phyloP scores from a whole-genome alignment of 116 monocot species.

The Iris pallida region DNA sequence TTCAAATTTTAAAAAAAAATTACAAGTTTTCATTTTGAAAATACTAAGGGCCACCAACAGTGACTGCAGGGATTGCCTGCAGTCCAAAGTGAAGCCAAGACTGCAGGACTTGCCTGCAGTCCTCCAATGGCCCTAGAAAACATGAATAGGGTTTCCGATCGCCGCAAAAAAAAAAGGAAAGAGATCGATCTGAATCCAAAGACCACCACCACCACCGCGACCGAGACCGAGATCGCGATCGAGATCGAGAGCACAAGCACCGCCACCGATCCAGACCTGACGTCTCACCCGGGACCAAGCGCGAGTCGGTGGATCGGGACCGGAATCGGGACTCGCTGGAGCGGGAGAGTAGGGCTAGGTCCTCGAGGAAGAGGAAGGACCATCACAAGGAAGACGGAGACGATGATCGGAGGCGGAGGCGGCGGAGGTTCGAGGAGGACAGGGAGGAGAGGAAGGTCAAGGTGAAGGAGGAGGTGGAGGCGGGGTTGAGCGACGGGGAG shows the following conservation, averaged over 20 bases:
- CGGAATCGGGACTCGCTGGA: neutral
- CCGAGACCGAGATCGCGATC: neutral
- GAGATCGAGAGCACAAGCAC: neutral
- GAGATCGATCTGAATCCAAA: neutral
- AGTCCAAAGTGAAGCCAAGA: no score
- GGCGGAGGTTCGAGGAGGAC: neutral
- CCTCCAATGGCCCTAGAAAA: no score
- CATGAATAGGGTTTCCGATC: no score
- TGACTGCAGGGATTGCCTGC: no score
- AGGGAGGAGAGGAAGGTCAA: no score
- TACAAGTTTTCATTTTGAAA: no score
- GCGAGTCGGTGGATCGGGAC: neutral
- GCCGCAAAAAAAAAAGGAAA: no score
- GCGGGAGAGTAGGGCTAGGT: neutral
- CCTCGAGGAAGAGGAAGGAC: constrained; percentile 10
- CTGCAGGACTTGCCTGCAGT: no score
- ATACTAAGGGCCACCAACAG: no score
- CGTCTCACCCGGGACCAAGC: neutral
- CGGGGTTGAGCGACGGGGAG: no score
- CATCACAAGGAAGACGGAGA: neutral
- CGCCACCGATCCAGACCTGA: neutral
- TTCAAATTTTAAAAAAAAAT: no score
- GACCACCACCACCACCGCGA: neutral
- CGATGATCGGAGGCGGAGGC: constrained; percentile 7
- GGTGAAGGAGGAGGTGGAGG: no score